Conservation (phyloP, 1,139 yeast species). For the Candida pseudocylindracea region DNA sequence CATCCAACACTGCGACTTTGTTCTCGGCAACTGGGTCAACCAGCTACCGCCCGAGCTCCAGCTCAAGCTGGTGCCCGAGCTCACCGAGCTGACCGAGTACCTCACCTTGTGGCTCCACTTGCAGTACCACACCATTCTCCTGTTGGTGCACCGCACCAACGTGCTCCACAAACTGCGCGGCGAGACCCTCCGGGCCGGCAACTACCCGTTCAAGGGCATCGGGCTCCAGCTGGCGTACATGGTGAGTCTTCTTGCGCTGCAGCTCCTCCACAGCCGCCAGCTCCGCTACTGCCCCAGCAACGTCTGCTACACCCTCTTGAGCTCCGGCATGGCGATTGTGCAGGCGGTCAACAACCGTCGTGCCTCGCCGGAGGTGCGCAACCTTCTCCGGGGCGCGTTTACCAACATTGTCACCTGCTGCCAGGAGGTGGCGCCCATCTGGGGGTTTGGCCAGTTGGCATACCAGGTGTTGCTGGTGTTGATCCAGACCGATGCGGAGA, state of each 20-base stretch:
- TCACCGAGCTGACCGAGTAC: conserved; percentile 21
- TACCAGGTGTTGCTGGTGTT: too few species aligned
- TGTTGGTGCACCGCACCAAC: conserved; percentile 52
- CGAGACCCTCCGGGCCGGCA: conserved; percentile 9
- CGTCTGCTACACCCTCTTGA: conserved; percentile 33
- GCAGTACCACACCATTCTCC: conserved; percentile 52
- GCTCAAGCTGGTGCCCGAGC: conserved; percentile 31
- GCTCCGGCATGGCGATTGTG: conserved; percentile 52
- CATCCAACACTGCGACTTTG: conserved; percentile 53
- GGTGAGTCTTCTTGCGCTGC: conserved; percentile 47
- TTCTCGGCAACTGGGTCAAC: conserved; percentile 64
- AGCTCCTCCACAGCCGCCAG: conserved; percentile 27
- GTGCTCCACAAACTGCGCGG: conserved; percentile 28
- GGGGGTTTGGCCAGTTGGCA: too few species aligned
- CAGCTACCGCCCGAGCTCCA: conserved; percentile 43
- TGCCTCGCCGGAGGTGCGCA: too few species aligned
- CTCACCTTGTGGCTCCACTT: conserved; percentile 43
- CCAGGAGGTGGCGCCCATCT: too few species aligned
- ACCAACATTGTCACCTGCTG: too few species aligned
- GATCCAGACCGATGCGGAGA: too few species aligned
- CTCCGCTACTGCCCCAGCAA: conserved; percentile 32
- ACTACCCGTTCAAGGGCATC: conserved; percentile 66
- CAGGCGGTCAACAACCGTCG: conserved; percentile 35
- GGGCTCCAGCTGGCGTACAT: conserved; percentile 73
- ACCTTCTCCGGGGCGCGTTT: too few species aligned